A percentile compares a stretch with the other conserved stretches of the same genome.
phyloP scores from a whole-genome alignment of 169 alveolate species.

The Neospora caninum region DNA sequence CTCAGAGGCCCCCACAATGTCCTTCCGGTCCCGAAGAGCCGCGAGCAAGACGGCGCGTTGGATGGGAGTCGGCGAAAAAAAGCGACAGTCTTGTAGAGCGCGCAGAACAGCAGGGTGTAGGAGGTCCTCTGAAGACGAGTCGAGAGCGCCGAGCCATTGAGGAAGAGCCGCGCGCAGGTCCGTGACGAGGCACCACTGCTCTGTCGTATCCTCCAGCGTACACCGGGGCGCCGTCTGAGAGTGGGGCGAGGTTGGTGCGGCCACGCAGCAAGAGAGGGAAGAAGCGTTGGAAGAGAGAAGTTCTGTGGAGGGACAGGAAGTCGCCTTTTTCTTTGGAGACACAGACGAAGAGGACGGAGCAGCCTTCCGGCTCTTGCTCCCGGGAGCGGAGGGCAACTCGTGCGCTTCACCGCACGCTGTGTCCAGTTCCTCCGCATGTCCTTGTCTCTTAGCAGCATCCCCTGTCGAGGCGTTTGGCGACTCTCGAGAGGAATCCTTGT shows the following conservation, averaged over 20 bases:
- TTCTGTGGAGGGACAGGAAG: neutral
- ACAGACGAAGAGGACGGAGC: neutral
- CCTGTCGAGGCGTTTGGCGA: too few relatives aligned
- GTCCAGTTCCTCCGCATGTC: neutral
- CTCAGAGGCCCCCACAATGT: conserved; percentile 72
- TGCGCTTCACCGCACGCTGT: neutral
- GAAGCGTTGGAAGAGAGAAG: neutral
- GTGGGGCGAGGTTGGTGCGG: neutral
- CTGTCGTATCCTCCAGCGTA: conserved; percentile 13
- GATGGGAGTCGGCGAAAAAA: conserved; percentile 67
- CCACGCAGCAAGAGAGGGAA: neutral
- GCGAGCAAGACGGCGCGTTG: conserved; percentile 66
- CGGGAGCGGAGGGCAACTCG: neutral
- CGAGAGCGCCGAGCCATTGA: neutral
- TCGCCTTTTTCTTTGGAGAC: neutral
- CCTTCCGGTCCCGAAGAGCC: conserved; percentile 71
- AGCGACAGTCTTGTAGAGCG: conserved; percentile 57
- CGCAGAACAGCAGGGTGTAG: conserved; percentile 71
- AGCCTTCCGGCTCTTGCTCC: neutral
- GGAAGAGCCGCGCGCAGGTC: conserved; percentile 16
- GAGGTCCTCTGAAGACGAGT: neutral
- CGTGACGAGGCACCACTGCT: conserved; percentile 7
- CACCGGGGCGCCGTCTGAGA: neutral
- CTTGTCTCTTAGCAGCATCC: neutral
- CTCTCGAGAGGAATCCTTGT: neutral